Evolutionary conservation across 108 stramenopile species (phyloP), one percentile per base, ranked within the genome.

Genomic region (Cyclotella choctawhatcheeana): DNA sequence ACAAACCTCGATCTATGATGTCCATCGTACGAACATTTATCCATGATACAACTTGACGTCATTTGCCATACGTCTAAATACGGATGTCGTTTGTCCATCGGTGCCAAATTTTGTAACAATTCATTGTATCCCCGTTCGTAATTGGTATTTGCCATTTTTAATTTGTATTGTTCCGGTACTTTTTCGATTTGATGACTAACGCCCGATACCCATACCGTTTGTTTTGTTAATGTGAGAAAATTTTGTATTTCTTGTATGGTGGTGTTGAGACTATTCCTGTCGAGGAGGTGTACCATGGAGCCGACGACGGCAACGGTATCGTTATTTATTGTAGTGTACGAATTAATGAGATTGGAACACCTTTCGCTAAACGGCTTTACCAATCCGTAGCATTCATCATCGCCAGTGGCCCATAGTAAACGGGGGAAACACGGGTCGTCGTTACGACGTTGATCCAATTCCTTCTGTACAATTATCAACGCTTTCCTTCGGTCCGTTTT

Each of bases 21-120:
- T 24, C 73, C 73, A 32, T 74, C 73, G 8, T 5, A 55, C 10
- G 73, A 67, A 58, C 73, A 74, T 17, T 74, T 74, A 12, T 74
- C 13, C 73, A 55, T 67, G 8, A 24, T 31, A 35, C 73, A 74
- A 20, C 55, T 58, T 5, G 33, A 27, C 10, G 72, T 66, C 18
- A 54, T 27, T 31, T 66, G 48, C 34, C 17, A 73, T 3, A 73
- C 64, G 34, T 73, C 72, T 24, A 73, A 20, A 35, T 67, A 73
- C 51, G 51, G 51, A 2, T 18, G n/a, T 22, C 21, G 51, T 21
- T 18, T 10, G 10, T 18, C 51, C 20, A 52, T 22, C 3, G 20
- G 10, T 22, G 51, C 10, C 3, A 52, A 22, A 10, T 24, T 10
- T 1, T 52, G 20, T 10, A 24, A 22, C 10, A 24, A 52, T 24